Evolutionary conservation across 352 stramenopile species (phyloP).

Genomic region (Globisporangium rhizosaccharum): DNA sequence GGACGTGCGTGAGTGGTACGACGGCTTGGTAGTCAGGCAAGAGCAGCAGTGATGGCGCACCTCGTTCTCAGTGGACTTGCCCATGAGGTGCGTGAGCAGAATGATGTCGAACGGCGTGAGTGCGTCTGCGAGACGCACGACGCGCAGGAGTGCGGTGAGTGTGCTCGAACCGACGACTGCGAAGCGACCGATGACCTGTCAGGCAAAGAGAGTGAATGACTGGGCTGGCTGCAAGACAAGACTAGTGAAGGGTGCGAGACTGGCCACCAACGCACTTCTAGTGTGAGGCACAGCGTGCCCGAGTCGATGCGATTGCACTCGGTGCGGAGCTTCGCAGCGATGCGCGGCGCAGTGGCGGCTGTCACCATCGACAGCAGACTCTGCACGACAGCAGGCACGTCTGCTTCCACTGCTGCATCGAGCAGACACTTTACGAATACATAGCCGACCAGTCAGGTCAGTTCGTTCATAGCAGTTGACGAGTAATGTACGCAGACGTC

Average conservation of each 20-base stretch:
- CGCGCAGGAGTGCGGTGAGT: constrained; percentile 37
- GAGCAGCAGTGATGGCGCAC: constrained; percentile 10
- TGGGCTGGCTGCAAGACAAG: neutral
- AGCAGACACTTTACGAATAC: constrained; percentile 38
- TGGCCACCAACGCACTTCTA: constrained; percentile 25
- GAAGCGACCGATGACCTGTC: constrained; percentile 52
- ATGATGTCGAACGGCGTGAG: constrained; percentile 59
- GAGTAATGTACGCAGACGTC: too few species aligned
- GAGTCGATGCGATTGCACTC: constrained; percentile 59
- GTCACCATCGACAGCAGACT: constrained; percentile 75
- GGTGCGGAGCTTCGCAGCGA: constrained; percentile 43
- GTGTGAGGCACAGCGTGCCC: constrained; percentile 42
- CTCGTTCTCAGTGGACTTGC: constrained; percentile 59
- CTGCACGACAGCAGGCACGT: constrained; percentile 71
- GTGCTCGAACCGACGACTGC: constrained; percentile 41
- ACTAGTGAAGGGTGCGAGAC: neutral
- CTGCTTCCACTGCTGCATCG: constrained; percentile 69
- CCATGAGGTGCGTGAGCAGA: constrained; percentile 55
- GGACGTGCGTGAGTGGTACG: neutral
- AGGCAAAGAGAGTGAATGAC: neutral
- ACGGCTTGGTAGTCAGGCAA: neutral
- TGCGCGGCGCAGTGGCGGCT: constrained; percentile 31
- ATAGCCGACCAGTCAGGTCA: neutral
- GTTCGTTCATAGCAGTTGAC: neutral
- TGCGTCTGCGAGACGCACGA: constrained; percentile 37